Percentiles rank a stretch among this genome's conserved stretches.
phyloP scores from a whole-genome alignment of 139 green algal genomes.

The Dunaliella sp. region DNA sequence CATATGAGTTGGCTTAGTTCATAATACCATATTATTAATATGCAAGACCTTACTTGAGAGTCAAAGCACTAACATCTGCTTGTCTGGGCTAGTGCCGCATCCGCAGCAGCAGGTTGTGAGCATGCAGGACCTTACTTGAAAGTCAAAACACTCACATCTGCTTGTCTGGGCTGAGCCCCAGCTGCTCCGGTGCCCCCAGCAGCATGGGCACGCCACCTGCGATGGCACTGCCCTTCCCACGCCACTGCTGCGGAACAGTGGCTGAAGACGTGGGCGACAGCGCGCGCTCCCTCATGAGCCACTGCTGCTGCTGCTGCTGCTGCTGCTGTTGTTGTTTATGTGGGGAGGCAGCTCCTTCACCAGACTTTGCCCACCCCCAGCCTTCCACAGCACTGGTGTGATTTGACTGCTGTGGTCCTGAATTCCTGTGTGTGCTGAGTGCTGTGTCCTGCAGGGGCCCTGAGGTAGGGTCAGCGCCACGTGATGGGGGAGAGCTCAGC shows the following conservation, averaged over 20 bases:
- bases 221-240: slow-evolving; percentile 10
- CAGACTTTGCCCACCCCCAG: not conserved
- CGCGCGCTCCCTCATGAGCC: slow-evolving; percentile 18
- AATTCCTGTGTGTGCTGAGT: no score
- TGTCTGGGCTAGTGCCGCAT: not conserved
- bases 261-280: no score
- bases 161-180: slow-evolving; percentile 23
- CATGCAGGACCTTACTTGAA: not conserved
- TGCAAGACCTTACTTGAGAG: not conserved
- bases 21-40: no score
- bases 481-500: no score
- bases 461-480: no score
- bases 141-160: slow-evolving; percentile 20
- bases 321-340: not conserved
- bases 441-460: no score
- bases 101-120: no score
- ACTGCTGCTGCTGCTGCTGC: not conserved
- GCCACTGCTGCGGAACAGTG: no score
- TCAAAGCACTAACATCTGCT: not conserved
- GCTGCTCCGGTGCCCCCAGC: not conserved
- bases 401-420: no score
- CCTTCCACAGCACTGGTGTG: no score
- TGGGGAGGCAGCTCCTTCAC: not conserved
- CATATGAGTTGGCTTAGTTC: no score
- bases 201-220: not conserved